Evolutionary conservation across 2,329 filamentous ascomycete species (phyloP), one percentile per base, ranked within the genome.

Genomic region (Coniochaeta sp.): DNA sequence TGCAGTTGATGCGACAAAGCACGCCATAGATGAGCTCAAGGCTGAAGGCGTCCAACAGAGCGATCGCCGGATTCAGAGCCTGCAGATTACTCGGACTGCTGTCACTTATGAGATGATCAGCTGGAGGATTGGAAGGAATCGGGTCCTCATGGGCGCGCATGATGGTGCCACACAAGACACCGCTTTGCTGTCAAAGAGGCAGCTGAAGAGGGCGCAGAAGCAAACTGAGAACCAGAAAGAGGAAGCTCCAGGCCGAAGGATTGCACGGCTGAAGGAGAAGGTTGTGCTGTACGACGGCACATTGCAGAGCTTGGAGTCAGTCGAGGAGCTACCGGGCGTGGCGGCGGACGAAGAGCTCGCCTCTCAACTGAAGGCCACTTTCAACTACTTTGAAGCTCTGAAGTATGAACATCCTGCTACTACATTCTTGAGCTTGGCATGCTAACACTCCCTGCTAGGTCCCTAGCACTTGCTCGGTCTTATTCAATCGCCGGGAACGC

Each of bases 51-150:
- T 96, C 13, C 81, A 89, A 20, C 88, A 90, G 65, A 85, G 89
- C 52, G 92, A 99, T 63, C 72, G 82, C 31, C 83, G 90, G 52
- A 91, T 99, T 84, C 94, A 99, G 70, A 85, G 91, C 60, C 74
- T 99, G 45, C 91, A 96, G 59, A 87, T 99, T 53, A 95, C 91
- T 3, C 86, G 88, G 55, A 95, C 95, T 0, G 91, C 92, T 1
- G 89, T 97, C 52, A 95, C 94, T 68, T 97, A 95, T 67, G 89
- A 89, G 58, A 83, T 96, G 68, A 87, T 99, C 52, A 91, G 89
- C 63, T 97, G 91, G 91, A 82, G 94, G 66, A 89, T 97, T 57
- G 92, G 92, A 24, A 85, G 94, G 47, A 97, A 99, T 68, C 80
- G 94, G 51, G 86, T 96, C 0, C 73, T 99, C 55, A 89, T 90